Percentiles rank a stretch among this genome's conserved stretches.
Evolutionary conservation across 78 protist species (phyloP).

Genomic region (slime mould (Dictyostelium discoideum)): dicty_2.7 NC_007089.4:1238001-1238500

Average conservation of each 20-base stretch:
- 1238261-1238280: slow-evolving; percentile 94
- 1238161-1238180: no score
- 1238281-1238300: slow-evolving; percentile 9
- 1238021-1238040: background rate
- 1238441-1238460: slow-evolving; percentile 91
- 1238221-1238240: slow-evolving; percentile 95
- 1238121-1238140: background rate
- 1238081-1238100: background rate
- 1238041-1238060: background rate
- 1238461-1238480: slow-evolving; percentile 95
- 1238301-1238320: slow-evolving; percentile 87
- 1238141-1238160: background rate
- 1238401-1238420: slow-evolving; percentile 64
- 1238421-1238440: slow-evolving; percentile 98
- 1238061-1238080: background rate
- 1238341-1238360: slow-evolving; percentile 85
- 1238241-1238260: slow-evolving; percentile 99
- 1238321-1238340: slow-evolving; percentile 97
- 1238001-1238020: background rate
- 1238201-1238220: slow-evolving; percentile 48
- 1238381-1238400: slow-evolving; percentile 21
- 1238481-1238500: slow-evolving; percentile 91
- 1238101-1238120: background rate
- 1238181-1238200: background rate
- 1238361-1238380: slow-evolving; percentile 90